A percentile compares a stretch with the other conserved stretches of the same genome.
Conservation (phyloP, 192 early-diverging fungal species). For the Backusella tuberculispora region DNA sequence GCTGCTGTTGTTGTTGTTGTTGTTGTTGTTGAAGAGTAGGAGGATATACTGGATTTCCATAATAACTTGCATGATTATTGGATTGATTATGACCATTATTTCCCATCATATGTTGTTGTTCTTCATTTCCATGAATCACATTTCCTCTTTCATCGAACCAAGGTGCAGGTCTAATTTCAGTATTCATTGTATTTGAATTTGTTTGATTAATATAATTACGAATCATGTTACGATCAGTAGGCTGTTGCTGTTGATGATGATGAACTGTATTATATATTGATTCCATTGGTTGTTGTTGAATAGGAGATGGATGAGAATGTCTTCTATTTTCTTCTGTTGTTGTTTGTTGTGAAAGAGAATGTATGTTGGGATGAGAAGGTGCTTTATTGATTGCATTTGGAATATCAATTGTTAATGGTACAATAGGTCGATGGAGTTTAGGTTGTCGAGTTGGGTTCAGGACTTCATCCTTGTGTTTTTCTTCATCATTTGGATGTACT, state of each 20-base stretch:
- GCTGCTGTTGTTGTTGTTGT: neutral
- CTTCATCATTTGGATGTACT: neutral
- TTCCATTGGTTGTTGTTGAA: conserved; percentile 16
- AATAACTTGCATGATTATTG: neutral
- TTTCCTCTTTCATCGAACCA: neutral
- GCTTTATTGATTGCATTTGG: conserved; percentile 12
- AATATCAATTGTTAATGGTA: conserved; percentile 36
- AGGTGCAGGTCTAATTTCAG: conserved; percentile 12
- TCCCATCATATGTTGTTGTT: neutral
- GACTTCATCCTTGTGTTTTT: neutral
- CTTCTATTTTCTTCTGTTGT: conserved; percentile 15
- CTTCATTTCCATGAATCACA: neutral
- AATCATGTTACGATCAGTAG: conserved; percentile 1
- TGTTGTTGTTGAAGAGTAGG: too few species aligned
- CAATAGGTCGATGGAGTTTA: conserved; percentile 20
- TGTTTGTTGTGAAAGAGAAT: neutral
- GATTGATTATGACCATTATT: neutral
- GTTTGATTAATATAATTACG: conserved; percentile 7
- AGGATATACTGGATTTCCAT: neutral
- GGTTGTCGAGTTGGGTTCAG: neutral
- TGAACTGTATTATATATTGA: neutral
- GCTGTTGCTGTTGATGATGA: neutral
- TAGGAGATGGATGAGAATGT: neutral
- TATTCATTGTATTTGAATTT: neutral
- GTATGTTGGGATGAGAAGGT: neutral